Conservation (phyloP, 2,329 filamentous ascomycete genomes). For the Talaromyces sp. region DNA sequence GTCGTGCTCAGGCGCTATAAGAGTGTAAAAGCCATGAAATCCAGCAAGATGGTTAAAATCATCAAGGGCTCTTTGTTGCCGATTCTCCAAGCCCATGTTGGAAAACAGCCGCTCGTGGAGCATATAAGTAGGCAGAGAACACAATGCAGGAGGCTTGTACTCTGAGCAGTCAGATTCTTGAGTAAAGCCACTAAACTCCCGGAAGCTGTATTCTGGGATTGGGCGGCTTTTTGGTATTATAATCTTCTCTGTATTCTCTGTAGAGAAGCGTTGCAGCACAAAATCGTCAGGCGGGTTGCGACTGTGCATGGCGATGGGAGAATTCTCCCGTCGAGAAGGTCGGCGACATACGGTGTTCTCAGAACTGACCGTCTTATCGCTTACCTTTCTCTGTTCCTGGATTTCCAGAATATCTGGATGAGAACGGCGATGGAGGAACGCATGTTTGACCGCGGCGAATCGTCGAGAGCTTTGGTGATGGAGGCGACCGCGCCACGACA, state of each 20-base stretch:
- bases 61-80: constrained; percentile 19
- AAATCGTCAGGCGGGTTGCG: neutral
- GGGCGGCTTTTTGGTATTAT: neutral
- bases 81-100: constrained; percentile 18
- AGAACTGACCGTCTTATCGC: constrained; percentile 27
- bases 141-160: constrained; percentile 14
- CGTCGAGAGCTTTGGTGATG: neutral
- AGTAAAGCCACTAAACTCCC: neutral
- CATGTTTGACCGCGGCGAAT: constrained; percentile 4
- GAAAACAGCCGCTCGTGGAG: constrained; percentile 18
- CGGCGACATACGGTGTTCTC: constrained; percentile 28
- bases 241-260: neutral
- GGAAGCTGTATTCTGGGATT: constrained; percentile 14
- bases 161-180: constrained; percentile 6
- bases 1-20: constrained; percentile 11
- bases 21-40: constrained; percentile 18
- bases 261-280: neutral
- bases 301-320: constrained; percentile 15
- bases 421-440: constrained; percentile 1
- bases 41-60: constrained; percentile 28
- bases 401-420: neutral
- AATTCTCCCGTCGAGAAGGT: constrained; percentile 24
- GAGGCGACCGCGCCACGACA: neutral
- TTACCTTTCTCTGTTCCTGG: constrained; percentile 22
- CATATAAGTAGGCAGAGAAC: constrained; percentile 17